phyloP scores from a whole-genome alignment of 257 asterid genomes.

The Osmanthus fragrans region DNA sequence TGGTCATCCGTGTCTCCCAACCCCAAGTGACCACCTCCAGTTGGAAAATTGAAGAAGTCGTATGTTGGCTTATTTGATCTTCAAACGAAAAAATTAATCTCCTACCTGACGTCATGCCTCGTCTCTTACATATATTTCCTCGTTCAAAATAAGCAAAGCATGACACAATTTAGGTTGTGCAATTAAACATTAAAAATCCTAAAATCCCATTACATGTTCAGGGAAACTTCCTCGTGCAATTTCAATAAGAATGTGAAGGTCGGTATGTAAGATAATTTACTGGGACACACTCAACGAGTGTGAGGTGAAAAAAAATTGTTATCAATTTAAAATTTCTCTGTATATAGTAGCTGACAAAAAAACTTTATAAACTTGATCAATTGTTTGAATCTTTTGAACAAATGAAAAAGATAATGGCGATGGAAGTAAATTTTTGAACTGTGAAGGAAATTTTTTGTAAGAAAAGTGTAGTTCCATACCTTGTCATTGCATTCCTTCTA shows the following conservation, averaged over 20 bases:
- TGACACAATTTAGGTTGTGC: background rate
- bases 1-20: slow-evolving; percentile 1
- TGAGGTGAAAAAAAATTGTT: background rate
- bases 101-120: background rate
- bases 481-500: background rate
- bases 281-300: background rate
- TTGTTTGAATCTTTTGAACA: background rate
- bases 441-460: background rate
- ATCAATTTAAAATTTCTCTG: background rate
- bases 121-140: slow-evolving; percentile 14
- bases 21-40: background rate
- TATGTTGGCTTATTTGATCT: slow-evolving; percentile 12
- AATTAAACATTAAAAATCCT: background rate
- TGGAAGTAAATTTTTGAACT: background rate
- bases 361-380: background rate
- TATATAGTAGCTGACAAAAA: background rate
- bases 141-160: background rate
- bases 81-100: slow-evolving; percentile 8
- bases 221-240: background rate
- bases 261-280: background rate
- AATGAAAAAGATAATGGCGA: background rate
- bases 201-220: background rate
- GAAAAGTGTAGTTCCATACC: background rate
- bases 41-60: background rate
- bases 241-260: background rate